A percentile compares a stretch with the other conserved stretches of the same genome.
Evolutionary conservation across 495 filamentous ascomycete genomes (phyloP).

Genomic region (Aspergillus bertholletiae): DNA sequence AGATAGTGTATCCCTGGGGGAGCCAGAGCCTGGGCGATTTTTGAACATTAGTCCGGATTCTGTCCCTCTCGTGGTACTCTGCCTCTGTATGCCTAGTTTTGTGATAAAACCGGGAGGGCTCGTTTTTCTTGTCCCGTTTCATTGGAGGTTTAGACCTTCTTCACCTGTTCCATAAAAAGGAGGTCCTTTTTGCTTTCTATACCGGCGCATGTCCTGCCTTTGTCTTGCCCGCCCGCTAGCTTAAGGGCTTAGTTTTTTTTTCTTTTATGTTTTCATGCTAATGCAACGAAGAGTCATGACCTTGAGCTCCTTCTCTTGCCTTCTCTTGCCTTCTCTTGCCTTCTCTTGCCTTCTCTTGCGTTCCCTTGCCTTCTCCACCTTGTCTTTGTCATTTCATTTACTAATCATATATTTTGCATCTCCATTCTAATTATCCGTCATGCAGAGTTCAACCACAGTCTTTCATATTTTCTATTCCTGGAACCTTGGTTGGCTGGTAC

Average conservation of each 20-base stretch:
- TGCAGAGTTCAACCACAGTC: neutral
- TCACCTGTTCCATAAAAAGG: constrained; percentile 28
- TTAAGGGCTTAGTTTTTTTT: constrained; percentile 26
- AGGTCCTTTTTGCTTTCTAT: constrained; percentile 21
- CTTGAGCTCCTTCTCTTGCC: constrained; percentile 20
- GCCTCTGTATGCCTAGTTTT: constrained; percentile 17
- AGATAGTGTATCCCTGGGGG: constrained; percentile 1
- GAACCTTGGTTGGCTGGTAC: neutral
- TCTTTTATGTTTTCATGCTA: constrained; percentile 37
- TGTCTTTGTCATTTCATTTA: constrained; percentile 9
- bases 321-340: constrained; percentile 5
- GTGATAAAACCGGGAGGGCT: constrained; percentile 25
- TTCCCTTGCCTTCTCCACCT: neutral
- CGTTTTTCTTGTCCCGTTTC: constrained; percentile 28
- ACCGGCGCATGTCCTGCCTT: constrained; percentile 24
- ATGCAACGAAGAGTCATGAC: constrained; percentile 48
- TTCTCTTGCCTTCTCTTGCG: constrained; percentile 12
- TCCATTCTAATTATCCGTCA: neutral
- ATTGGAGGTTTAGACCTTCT: constrained; percentile 18
- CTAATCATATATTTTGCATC: neutral
- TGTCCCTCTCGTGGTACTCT: constrained; percentile 9
- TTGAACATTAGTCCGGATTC: constrained; percentile 9
- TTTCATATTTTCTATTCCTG: neutral
- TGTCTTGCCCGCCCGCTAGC: constrained; percentile 15
- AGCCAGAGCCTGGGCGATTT: constrained; percentile 7